These are phyloP conservation scores for Pyrenopolyporus hunteri DNA, from an alignment of 495 filamentous ascomycete species.

Conservation along the genomic window DNA sequence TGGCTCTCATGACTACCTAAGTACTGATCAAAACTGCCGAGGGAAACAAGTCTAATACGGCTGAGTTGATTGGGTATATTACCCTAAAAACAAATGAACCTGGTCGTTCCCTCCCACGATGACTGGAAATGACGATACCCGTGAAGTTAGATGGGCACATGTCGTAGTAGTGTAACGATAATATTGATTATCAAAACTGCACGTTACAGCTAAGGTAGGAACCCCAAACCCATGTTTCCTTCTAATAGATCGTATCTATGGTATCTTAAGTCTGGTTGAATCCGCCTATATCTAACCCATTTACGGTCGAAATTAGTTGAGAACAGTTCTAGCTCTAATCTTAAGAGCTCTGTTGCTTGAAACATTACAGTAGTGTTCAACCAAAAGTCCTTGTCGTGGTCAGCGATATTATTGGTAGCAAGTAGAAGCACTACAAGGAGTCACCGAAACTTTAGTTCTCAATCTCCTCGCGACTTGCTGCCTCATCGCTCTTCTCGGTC, in stretches of 20 bases:
- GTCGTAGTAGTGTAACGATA: too few relatives aligned
- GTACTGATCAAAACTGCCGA: too few relatives aligned
- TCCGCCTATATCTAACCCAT: slow-evolving; percentile 6
- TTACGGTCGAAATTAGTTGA: neutral
- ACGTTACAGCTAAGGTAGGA: slow-evolving; percentile 1
- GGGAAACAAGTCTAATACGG: too few relatives aligned
- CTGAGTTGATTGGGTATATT: too few relatives aligned
- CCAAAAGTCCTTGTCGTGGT: neutral
- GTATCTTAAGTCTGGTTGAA: neutral
- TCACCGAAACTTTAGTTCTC: slow-evolving; percentile 27
- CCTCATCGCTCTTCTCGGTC: slow-evolving; percentile 36
- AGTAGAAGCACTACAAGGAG: slow-evolving; percentile 6
- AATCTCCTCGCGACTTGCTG: slow-evolving; percentile 31
- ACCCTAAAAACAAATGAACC: too few relatives aligned
- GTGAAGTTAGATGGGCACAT: too few relatives aligned
- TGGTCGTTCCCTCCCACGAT: too few relatives aligned
- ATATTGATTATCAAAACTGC: neutral
- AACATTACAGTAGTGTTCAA: neutral
- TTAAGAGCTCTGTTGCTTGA: neutral
- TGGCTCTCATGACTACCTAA: too few relatives aligned
- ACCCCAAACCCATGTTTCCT: neutral
- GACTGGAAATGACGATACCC: too few relatives aligned
- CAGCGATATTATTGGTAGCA: slow-evolving; percentile 13
- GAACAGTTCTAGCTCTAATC: neutral
- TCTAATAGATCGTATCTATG: slow-evolving; percentile 2